Evolutionary conservation across 306 rosid species (phyloP).

Genomic region (Rosa persica): DNA sequence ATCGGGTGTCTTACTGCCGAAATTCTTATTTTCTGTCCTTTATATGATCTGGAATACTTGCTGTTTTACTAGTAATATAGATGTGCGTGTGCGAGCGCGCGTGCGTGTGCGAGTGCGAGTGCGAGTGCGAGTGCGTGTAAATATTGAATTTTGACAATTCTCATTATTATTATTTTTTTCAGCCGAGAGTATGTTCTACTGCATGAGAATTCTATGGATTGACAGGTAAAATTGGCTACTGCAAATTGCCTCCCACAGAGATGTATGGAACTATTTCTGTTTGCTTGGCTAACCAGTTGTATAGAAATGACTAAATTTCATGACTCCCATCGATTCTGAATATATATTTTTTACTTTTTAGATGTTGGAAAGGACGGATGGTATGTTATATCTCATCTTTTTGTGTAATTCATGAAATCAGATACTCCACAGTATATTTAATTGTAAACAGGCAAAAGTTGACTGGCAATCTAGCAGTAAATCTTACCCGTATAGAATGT

Average conservation of each 20-base stretch:
- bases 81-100: no score
- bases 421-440: no score
- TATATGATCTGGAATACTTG: not conserved
- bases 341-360: not conserved
- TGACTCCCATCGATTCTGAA: not conserved
- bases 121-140: no score
- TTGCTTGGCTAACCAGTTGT: not conserved
- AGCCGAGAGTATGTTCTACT: constrained; percentile 94
- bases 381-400: not conserved
- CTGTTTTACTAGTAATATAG: no score
- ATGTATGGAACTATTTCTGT: constrained; percentile 14
- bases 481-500: no score
- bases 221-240: constrained; percentile 16
- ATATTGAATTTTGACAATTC: no score
- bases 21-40: not conserved
- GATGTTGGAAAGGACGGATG: not conserved
- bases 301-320: not conserved
- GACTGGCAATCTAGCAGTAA: no score
- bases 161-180: constrained; percentile 28
- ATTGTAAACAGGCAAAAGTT: no score
- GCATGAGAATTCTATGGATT: constrained; percentile 71
- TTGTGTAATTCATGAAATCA: no score
- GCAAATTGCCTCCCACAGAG: not conserved
- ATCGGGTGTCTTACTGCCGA: not conserved
- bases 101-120: no score